Evolutionary conservation across 1,284 basidiomycete genomes (phyloP).

Genomic region (Ustilago cynodontis): DNA sequence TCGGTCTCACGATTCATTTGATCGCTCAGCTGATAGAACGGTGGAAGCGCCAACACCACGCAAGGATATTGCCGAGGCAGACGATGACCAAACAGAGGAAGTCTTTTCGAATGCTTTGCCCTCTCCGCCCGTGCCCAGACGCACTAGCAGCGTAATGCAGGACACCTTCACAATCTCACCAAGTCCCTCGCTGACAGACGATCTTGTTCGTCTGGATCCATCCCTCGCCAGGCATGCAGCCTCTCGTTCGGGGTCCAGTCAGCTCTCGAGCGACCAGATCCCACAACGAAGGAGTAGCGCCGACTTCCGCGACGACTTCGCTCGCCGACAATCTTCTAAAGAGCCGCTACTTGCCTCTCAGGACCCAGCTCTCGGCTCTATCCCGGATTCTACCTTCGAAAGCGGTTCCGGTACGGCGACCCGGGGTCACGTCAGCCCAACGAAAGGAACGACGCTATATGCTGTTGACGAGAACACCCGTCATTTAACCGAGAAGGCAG

Average conservation of each 20-base stretch:
- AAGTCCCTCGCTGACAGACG: constrained; percentile 20
- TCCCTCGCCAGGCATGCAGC: constrained; percentile 9
- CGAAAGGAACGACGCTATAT: constrained; percentile 12
- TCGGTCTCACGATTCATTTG: constrained; percentile 16
- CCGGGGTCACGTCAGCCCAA: constrained; percentile 10
- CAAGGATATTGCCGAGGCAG: neutral
- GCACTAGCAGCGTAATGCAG: constrained; percentile 40
- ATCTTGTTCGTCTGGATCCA: constrained; percentile 1
- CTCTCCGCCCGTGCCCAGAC: constrained; percentile 41
- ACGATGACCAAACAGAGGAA: constrained; percentile 6
- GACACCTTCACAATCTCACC: constrained; percentile 35
- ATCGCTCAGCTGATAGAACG: constrained; percentile 30
- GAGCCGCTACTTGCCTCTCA: constrained; percentile 1
- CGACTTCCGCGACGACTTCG: constrained; percentile 21
- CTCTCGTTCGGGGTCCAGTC: constrained; percentile 19
- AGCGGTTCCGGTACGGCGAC: neutral
- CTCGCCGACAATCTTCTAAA: constrained; percentile 1
- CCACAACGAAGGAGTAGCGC: constrained; percentile 33
- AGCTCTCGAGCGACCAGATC: constrained; percentile 12
- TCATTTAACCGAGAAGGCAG: neutral
- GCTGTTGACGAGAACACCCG: constrained; percentile 15
- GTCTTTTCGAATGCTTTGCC: constrained; percentile 33
- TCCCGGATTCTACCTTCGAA: neutral
- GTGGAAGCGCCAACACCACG: constrained; percentile 5
- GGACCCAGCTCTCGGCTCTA: neutral